Percentiles rank a stretch among this genome's conserved stretches.
phyloP scores from a whole-genome alignment of 2,329 filamentous ascomycete genomes.

The Metarhizium robertsii region DNA sequence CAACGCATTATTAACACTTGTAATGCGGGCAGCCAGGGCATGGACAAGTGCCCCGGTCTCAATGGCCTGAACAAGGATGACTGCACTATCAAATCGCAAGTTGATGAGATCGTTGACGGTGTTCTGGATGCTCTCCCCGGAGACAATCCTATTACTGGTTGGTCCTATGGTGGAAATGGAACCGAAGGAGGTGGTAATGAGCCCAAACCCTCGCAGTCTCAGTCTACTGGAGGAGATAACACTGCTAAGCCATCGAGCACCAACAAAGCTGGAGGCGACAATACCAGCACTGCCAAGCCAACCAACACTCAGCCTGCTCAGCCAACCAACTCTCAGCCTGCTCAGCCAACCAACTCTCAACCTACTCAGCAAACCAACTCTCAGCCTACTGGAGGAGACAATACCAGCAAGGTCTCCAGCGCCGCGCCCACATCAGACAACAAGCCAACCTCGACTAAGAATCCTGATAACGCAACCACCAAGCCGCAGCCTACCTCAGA shows the following conservation, averaged over 20 bases:
- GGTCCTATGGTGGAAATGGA: conserved; percentile 28
- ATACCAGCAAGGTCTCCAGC: neutral
- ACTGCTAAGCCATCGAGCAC: conserved; percentile 4
- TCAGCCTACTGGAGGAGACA: neutral
- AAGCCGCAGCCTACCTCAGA: conserved; percentile 9
- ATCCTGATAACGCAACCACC: neutral
- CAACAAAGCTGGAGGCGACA: neutral
- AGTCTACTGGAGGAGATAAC: neutral
- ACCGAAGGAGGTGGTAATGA: conserved; percentile 7
- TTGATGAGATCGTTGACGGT: conserved; percentile 36
- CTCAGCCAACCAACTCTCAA: neutral
- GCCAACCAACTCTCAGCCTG: neutral
- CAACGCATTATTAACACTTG: conserved; percentile 61
- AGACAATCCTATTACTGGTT: conserved; percentile 44
- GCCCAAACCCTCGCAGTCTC: neutral
- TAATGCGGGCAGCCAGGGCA: conserved; percentile 46
- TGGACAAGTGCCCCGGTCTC: conserved; percentile 54
- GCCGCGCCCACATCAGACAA: neutral
- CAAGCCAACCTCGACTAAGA: neutral
- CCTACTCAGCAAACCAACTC: neutral
- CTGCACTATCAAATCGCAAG: conserved; percentile 40
- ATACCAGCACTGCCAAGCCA: neutral
- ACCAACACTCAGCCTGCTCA: neutral
- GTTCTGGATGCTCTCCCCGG: conserved; percentile 42
- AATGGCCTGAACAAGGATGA: conserved; percentile 40